Evolutionary conservation across 345 rosid species (phyloP).

Genomic region (Hibiscus syriacus): DNA sequence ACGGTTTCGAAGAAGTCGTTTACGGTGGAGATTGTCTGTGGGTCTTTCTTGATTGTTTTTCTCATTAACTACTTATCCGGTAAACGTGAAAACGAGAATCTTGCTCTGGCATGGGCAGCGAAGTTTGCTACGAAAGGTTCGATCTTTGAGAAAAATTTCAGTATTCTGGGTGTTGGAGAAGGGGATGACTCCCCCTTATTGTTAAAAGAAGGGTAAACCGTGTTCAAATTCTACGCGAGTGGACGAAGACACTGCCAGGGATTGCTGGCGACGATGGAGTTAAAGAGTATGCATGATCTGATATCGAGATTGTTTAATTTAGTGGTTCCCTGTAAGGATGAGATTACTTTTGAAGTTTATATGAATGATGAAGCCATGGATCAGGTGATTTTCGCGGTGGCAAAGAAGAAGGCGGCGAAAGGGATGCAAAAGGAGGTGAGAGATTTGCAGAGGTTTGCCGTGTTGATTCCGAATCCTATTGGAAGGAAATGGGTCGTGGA

Average conservation of each 20-base stretch:
- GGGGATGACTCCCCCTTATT: constrained; percentile 77
- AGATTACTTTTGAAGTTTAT: constrained; percentile 81
- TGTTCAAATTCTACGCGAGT: constrained; percentile 90
- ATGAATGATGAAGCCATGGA: constrained; percentile 96
- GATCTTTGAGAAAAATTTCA: constrained; percentile 81
- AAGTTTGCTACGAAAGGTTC: constrained; percentile 73
- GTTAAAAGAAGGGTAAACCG: constrained; percentile 80
- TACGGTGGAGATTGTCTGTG: constrained; percentile 58
- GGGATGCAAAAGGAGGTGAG: constrained; percentile 74
- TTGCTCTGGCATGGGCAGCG: constrained; percentile 83
- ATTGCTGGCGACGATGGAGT: constrained; percentile 82
- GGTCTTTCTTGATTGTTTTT: constrained; percentile 53
- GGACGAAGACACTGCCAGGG: constrained; percentile 94
- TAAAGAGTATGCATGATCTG: constrained; percentile 93
- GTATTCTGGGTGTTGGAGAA: constrained; percentile 69
- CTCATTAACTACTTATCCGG: constrained; percentile 74
- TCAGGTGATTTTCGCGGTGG: constrained; percentile 67
- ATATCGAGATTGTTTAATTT: constrained; percentile 59
- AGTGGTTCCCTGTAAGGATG: constrained; percentile 85
- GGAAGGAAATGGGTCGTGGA: constrained; percentile 85
- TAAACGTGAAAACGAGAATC: constrained; percentile 74
- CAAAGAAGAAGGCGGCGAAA: constrained; percentile 84
- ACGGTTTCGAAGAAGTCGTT: constrained; percentile 31
- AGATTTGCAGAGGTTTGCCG: constrained; percentile 80
- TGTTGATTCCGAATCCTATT: constrained; percentile 28